phyloP scores from a whole-genome alignment of 805 yeast genomes.

The Wickerhamiella lipophila region DNA sequence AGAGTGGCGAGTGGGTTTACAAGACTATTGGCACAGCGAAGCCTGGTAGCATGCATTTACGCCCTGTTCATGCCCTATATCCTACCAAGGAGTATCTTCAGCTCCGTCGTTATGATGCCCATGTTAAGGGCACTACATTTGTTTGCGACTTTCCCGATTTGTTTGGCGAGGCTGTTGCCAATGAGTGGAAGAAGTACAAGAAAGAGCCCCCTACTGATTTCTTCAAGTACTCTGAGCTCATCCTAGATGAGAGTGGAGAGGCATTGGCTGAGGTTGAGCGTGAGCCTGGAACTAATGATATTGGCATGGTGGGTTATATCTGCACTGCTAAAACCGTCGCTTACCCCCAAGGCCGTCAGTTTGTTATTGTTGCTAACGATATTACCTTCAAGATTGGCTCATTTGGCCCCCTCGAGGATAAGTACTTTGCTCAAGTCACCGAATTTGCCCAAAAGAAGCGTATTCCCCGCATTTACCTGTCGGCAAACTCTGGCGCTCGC shows the following conservation, averaged over 20 bases:
- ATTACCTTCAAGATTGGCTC: conserved; percentile 98
- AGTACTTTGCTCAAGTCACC: conserved; percentile 82
- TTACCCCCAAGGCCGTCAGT: conserved; percentile 90
- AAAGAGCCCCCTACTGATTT: conserved; percentile 48
- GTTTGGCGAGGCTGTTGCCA: conserved; percentile 79
- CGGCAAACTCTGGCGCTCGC: conserved; percentile 99
- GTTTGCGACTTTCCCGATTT: conserved; percentile 98
- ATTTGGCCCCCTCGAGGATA: conserved; percentile 93
- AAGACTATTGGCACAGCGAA: conserved; percentile 64
- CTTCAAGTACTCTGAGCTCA: conserved; percentile 69
- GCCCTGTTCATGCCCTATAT: conserved; percentile 91
- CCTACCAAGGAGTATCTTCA: conserved; percentile 97
- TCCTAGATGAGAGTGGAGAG: conserved; percentile 64
- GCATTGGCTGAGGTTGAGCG: conserved; percentile 77
- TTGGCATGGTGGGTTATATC: conserved; percentile 97
- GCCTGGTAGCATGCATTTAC: conserved; percentile 95
- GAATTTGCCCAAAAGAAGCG: conserved; percentile 83
- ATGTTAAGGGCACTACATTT: conserved; percentile 94
- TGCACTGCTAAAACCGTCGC: conserved; percentile 88
- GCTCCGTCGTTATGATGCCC: conserved; percentile 98
- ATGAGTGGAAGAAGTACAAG: conserved; percentile 65
- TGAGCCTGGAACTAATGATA: conserved; percentile 90
- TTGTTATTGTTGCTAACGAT: conserved; percentile 89
- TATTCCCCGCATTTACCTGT: conserved; percentile 85
- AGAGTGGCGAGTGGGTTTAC: conserved; percentile 93